phyloP scores from a whole-genome alignment of 768 basidiomycete species.

The Rhizopogon roseolus region DNA sequence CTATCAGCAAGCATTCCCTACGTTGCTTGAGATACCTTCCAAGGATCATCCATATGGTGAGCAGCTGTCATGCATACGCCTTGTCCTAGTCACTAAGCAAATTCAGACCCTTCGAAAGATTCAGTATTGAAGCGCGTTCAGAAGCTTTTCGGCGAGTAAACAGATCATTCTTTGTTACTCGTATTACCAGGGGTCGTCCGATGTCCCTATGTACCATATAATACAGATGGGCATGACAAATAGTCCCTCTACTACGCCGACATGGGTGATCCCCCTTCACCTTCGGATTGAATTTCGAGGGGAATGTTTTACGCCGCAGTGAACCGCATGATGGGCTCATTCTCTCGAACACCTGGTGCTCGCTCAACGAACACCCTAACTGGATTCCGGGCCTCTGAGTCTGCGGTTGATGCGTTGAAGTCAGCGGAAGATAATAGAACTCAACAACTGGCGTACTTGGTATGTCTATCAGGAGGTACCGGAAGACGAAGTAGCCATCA shows the following conservation, averaged over 20 bases:
- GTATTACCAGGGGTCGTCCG: slow-evolving; percentile 13
- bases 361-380: slow-evolving; percentile 70
- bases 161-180: slow-evolving; percentile 1
- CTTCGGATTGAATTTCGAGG: not conserved
- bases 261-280: not conserved
- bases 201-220: slow-evolving; percentile 16
- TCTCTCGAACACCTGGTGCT: slow-evolving; percentile 59
- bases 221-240: slow-evolving; percentile 15
- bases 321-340: slow-evolving; percentile 70
- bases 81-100: slow-evolving; percentile 1
- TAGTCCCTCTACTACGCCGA: slow-evolving; percentile 12
- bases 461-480: slow-evolving; percentile 74
- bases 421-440: slow-evolving; percentile 7
- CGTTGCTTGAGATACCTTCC: slow-evolving; percentile 94
- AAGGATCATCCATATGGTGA: slow-evolving; percentile 98
- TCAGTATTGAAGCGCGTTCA: slow-evolving; percentile 95
- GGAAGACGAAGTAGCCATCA: slow-evolving; percentile 72
- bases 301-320: slow-evolving; percentile 31
- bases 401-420: slow-evolving; percentile 28
- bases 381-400: slow-evolving; percentile 56
- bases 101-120: slow-evolving; percentile 90
- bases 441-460: slow-evolving; percentile 52
- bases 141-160: slow-evolving; percentile 90
- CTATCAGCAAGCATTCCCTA: slow-evolving; percentile 95
- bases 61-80: slow-evolving; percentile 16